Percentiles rank a stretch among this genome's conserved stretches.
Conservation (phyloP, 2,329 filamentous ascomycete species). For the Claviceps lovelessii region DNA sequence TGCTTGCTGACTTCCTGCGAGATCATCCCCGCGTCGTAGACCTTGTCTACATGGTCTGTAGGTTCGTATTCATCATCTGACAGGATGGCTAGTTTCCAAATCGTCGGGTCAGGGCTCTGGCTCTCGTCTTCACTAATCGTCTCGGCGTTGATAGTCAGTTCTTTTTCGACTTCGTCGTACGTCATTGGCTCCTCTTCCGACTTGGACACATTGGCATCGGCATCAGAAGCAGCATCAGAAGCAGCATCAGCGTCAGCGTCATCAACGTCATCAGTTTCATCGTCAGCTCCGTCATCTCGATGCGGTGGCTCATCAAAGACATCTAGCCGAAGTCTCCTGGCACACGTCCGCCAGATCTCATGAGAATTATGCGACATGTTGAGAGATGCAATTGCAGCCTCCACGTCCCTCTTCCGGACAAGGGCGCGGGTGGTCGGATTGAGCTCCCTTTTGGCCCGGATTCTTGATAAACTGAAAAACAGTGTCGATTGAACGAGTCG, state of each 20-base stretch:
- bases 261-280: neutral
- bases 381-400: slow-evolving; percentile 34
- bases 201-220: neutral
- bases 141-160: slow-evolving; percentile 12
- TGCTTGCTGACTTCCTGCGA: neutral
- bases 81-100: neutral
- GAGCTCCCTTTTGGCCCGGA: slow-evolving; percentile 35
- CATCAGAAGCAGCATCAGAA: neutral
- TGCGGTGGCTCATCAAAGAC: slow-evolving; percentile 26
- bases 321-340: slow-evolving; percentile 34
- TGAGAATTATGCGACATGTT: slow-evolving; percentile 24
- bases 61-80: neutral
- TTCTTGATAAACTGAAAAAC: slow-evolving; percentile 54
- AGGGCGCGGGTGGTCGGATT: slow-evolving; percentile 15
- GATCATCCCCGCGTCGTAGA: slow-evolving; percentile 7
- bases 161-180: slow-evolving; percentile 30
- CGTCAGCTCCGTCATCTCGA: slow-evolving; percentile 8
- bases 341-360: slow-evolving; percentile 32
- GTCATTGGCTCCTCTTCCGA: slow-evolving; percentile 20
- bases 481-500: slow-evolving; percentile 56
- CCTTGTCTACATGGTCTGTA: slow-evolving; percentile 8
- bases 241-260: neutral
- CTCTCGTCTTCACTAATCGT: neutral
- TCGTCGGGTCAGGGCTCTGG: neutral
- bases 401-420: slow-evolving; percentile 31